Conservation (phyloP, 2,329 filamentous ascomycete species). For the Colletotrichum horii region DNA sequence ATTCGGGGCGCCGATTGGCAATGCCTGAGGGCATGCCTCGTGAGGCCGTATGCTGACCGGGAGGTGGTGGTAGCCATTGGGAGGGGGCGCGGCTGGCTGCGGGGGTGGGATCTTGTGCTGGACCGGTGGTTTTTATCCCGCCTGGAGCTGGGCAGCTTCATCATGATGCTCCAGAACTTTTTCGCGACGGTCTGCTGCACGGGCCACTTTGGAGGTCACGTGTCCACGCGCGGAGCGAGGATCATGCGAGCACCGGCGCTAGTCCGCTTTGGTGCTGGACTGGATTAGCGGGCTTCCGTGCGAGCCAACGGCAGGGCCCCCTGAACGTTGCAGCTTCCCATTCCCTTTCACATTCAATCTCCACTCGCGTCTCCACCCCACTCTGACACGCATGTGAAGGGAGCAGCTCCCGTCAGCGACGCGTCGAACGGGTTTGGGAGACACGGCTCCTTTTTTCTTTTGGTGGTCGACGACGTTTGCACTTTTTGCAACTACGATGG, state of each 20-base stretch:
- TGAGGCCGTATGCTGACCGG: slow-evolving; percentile 17
- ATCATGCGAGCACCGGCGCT: slow-evolving; percentile 12
- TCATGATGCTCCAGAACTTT: slow-evolving; percentile 17
- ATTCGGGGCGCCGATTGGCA: slow-evolving; percentile 9
- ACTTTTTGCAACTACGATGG: neutral
- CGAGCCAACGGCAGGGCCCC: neutral
- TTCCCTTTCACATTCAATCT: neutral
- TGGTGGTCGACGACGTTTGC: neutral
- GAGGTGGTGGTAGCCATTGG: slow-evolving; percentile 20
- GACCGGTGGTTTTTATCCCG: neutral
- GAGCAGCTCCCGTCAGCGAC: neutral
- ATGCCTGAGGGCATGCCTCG: slow-evolving; percentile 20
- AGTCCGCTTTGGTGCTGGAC: neutral
- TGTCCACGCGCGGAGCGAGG: slow-evolving; percentile 7
- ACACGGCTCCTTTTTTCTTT: neutral
- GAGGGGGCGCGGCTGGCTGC: neutral
- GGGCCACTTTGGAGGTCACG: slow-evolving; percentile 21
- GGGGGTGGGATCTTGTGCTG: neutral
- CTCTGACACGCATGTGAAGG: slow-evolving; percentile 9
- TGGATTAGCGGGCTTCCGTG: neutral
- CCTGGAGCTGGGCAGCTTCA: neutral
- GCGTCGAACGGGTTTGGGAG: neutral
- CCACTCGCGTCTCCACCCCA: neutral
- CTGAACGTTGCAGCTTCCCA: neutral
- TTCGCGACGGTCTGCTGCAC: slow-evolving; percentile 14